A percentile compares a stretch with the other conserved stretches of the same genome.
These are phyloP conservation scores for Verticillium klebahnii DNA, from an alignment of 2,329 filamentous ascomycete species.

Conservation along the genomic window DNA sequence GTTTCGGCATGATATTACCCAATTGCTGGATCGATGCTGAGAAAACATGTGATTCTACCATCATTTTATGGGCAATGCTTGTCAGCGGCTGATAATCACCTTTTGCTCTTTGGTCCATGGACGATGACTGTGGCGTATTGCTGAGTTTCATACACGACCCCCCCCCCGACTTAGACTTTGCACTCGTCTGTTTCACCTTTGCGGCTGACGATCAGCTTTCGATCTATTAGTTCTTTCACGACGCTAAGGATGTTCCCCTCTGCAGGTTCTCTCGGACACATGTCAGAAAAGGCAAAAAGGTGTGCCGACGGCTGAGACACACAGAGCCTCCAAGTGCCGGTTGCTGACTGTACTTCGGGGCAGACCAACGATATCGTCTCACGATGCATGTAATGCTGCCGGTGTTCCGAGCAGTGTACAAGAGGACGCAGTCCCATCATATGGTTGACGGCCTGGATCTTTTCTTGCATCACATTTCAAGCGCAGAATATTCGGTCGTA, in stretches of 20 bases:
- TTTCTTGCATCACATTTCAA: not conserved
- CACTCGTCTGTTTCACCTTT: not conserved
- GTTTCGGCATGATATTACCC: no score
- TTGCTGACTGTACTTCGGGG: not conserved
- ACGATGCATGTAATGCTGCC: not conserved
- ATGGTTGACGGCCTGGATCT: not conserved
- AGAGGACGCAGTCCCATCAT: not conserved
- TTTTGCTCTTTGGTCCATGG: not conserved
- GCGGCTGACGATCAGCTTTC: not conserved
- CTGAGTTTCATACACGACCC: no score
- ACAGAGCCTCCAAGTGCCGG: not conserved
- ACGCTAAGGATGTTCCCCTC: not conserved
- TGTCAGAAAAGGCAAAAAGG: not conserved
- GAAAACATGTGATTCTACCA: no score
- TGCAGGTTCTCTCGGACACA: not conserved
- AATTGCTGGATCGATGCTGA: no score
- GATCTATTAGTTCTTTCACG: not conserved
- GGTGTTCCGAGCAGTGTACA: not conserved
- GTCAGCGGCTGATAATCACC: no score
- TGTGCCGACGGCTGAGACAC: not conserved
- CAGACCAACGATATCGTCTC: not conserved
- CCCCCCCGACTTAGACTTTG: not conserved
- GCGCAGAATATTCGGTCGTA: not conserved
- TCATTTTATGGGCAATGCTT: no score
- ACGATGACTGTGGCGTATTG: not conserved